Evolutionary conservation across 2,329 filamentous ascomycete species (phyloP).

Genomic region (Xylaria sp.): DNA sequence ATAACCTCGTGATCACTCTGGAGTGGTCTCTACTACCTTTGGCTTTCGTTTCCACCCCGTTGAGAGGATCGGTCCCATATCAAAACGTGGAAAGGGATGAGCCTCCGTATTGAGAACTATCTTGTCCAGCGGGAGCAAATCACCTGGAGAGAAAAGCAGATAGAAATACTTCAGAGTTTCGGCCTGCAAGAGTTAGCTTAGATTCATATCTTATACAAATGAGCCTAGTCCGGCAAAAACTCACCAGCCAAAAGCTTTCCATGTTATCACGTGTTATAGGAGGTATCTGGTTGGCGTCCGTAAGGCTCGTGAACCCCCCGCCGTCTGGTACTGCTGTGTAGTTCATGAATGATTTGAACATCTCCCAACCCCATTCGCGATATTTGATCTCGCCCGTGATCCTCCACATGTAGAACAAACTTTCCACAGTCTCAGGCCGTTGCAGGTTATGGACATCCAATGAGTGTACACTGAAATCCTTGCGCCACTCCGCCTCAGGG

Average conservation of each 20-base stretch:
- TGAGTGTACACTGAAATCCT: constrained; percentile 82
- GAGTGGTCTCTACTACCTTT: constrained; percentile 52
- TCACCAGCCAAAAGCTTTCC: constrained; percentile 98
- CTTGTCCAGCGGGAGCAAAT: constrained; percentile 84
- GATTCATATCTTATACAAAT: constrained; percentile 2
- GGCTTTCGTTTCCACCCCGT: constrained; percentile 84
- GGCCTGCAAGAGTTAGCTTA: constrained; percentile 63
- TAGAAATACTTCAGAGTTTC: constrained; percentile 99
- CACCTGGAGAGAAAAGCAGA: constrained; percentile 86
- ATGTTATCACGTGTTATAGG: constrained; percentile 84
- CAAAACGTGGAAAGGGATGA: constrained; percentile 87
- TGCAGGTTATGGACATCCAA: constrained; percentile 93
- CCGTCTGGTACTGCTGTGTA: constrained; percentile 82
- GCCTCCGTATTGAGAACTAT: constrained; percentile 97
- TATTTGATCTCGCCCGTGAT: constrained; percentile 92
- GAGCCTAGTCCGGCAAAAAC: constrained; percentile 48
- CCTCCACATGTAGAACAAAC: constrained; percentile 97
- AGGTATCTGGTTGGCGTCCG: constrained; percentile 77
- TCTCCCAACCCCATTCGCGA: constrained; percentile 97
- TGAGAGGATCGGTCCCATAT: constrained; percentile 78
- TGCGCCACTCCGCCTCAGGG: constrained; percentile 72
- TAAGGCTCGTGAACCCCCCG: constrained; percentile 83
- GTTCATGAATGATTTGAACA: constrained; percentile 92
- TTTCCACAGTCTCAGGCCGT: constrained; percentile 95
- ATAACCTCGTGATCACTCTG: constrained; percentile 5